phyloP scores from a whole-genome alignment of 2,329 filamentous ascomycete species.

The Xylariales sp. region DNA sequence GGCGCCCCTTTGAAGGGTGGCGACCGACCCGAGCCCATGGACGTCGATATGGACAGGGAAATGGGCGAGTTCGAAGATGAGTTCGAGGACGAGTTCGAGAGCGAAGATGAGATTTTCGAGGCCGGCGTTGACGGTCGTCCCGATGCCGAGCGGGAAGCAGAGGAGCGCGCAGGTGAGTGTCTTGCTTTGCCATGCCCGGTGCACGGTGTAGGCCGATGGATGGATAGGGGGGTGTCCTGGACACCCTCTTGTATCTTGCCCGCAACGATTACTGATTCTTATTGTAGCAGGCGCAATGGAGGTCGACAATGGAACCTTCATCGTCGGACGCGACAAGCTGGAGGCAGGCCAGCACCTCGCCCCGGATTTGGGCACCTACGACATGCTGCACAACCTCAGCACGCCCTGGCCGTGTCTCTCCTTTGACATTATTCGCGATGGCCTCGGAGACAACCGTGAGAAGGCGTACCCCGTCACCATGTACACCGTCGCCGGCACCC shows the following conservation, averaged over 20 bases:
- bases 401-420: slow-evolving; percentile 97
- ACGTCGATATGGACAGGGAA: slow-evolving; percentile 59
- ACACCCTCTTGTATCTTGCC: neutral
- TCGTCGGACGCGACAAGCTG: slow-evolving; percentile 88
- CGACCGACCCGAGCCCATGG: slow-evolving; percentile 36
- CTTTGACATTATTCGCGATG: slow-evolving; percentile 86
- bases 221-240: no score
- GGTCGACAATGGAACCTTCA: slow-evolving; percentile 87
- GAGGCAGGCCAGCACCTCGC: slow-evolving; percentile 86
- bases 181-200: no score
- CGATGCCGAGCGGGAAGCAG: slow-evolving; percentile 86
- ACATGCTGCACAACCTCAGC: slow-evolving; percentile 93
- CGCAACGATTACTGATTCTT: neutral
- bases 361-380: slow-evolving; percentile 90
- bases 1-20: slow-evolving; percentile 29
- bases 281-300: slow-evolving; percentile 70
- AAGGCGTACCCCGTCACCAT: slow-evolving; percentile 93
- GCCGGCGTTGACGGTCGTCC: slow-evolving; percentile 90
- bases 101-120: slow-evolving; percentile 83
- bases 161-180: slow-evolving; percentile 66
- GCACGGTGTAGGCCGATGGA: no score
- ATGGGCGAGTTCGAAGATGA: slow-evolving; percentile 92
- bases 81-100: slow-evolving; percentile 89
- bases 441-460: slow-evolving; percentile 74
- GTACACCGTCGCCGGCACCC: slow-evolving; percentile 91